Conservation (phyloP, 2,329 filamentous ascomycete species). For the Epichloe aotearoae region DNA sequence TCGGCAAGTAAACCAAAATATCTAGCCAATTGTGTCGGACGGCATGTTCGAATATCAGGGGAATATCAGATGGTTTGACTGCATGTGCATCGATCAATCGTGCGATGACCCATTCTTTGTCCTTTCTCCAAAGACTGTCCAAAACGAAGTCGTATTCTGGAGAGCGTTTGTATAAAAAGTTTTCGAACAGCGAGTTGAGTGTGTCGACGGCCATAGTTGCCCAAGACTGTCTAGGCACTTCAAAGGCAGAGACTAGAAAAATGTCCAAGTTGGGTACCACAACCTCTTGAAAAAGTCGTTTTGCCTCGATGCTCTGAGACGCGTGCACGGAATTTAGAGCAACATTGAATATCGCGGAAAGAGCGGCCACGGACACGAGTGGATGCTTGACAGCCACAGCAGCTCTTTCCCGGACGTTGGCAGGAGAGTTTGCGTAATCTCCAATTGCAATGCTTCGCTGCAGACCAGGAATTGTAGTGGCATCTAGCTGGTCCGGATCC, state of each 20-base stretch:
- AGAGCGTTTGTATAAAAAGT: constrained; percentile 68
- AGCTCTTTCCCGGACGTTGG: constrained; percentile 38
- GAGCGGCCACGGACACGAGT: constrained; percentile 75
- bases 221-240: constrained; percentile 62
- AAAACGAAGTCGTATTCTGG: constrained; percentile 77
- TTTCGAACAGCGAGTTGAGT: constrained; percentile 63
- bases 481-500: constrained; percentile 63
- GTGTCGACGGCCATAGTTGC: constrained; percentile 61
- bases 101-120: constrained; percentile 73
- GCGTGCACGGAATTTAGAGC: constrained; percentile 48
- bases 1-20: constrained; percentile 62
- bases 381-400: constrained; percentile 64
- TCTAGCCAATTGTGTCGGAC: constrained; percentile 75
- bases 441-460: constrained; percentile 60
- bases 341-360: constrained; percentile 54
- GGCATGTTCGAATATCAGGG: constrained; percentile 46
- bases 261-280: constrained; percentile 63
- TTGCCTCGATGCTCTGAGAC: constrained; percentile 49
- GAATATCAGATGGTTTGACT: constrained; percentile 43
- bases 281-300: constrained; percentile 52
- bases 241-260: constrained; percentile 66
- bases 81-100: constrained; percentile 75
- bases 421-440: constrained; percentile 36
- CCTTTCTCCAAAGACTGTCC: constrained; percentile 82
- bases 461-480: constrained; percentile 70